Base-by-base conservation (phyloP, 164 flowering plant genomes). In the Stephania japonica region DNA sequence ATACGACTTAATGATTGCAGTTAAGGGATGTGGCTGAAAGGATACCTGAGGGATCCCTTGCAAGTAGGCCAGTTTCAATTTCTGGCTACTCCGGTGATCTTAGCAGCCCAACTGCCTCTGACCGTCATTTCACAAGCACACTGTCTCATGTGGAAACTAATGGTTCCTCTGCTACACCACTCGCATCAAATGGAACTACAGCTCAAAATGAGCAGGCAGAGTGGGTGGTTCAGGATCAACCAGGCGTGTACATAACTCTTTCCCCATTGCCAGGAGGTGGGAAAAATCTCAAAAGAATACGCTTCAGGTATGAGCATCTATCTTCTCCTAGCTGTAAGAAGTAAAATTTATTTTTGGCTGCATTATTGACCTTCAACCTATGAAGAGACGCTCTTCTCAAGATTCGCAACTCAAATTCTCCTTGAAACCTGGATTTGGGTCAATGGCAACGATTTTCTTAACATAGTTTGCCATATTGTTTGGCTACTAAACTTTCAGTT, bases 231-330 rank as follows among this genome's bases (percentile, higher is more conserved):
- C 97, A 91, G 73, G 91, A 87, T 76, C 92, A 90, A 79, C 91
- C 91, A 4, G 98, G 98, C 6, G 97, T 91, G 26, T 91, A 88
- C 76, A 73, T 91, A 72, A 89, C 94, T 68, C 87, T 94, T 61
- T 70, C 76, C 26, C 61, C 87, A 69, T 81, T 85, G 69, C 87
- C 89, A 43, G 84, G 81, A 19, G 92, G 95, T 68, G 86, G 83
- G 44, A 90, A 77, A 82, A 91, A 90, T 80, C 91, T 94, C 70
- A 88, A 78, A 78, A 89, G 97, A 19, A 90, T 94, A 72, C 94
- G 97, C 65, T 94, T 94, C 94, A 94, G 98, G 98, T 94, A 89
- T 62, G 44, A 24, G 10, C 68, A 69, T 75, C 42, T 42, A n/a
- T 72, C 67, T 67, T 27, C 16, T 66, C n/a, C 26, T 47, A 42